Base-by-base conservation (phyloP, 768 basidiomycete genomes). In the Naganishia vaughanmartiniae region DNA sequence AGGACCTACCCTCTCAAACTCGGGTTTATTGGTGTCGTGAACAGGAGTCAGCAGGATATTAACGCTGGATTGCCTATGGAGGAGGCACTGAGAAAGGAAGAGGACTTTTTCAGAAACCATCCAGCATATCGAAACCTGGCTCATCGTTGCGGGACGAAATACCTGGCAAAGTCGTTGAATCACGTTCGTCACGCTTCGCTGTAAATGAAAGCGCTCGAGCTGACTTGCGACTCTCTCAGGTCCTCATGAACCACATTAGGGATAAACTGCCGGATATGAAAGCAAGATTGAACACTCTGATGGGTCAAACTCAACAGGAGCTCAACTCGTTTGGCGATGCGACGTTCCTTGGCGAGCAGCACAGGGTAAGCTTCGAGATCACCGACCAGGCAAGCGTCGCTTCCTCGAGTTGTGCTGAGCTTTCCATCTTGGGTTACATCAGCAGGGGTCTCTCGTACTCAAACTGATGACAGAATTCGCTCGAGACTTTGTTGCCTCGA, bases 211-310 rank as follows among this genome's bases (percentile, higher is more conserved):
- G 19, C 21, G 60, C 48, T 48, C 17, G 10, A 24, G 36, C 12
- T 39, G 36, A 36, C 19, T 19, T 21, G 15, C 19, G 10, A n/a
- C n/a, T 24, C n/a, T 2, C 30, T 2, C 58, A 84, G 91, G 93
- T 97, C 36, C 83, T 99, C 72, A 89, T 99, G 87, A 92, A 91
- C 79, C 96, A 99, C 79, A 98, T 99, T 73, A 88, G 96, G 70
- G 96, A 99, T 78, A 99, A 98, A 82, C 85, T 99, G 45, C 96
- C 96, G 0, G 96, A 99, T 81, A 98, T 99, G 96, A 99, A 99
- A 81, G 96, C 96, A 19, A 86, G 93, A 24, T 83, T 99, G 71
- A 99, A 98, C 79, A 99, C 96, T 2, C 83, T 97, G 28, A 98
- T 98, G 92, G 94, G 95, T 19, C 96, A 99, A 83, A 93, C 96